Evolutionary conservation across 331 rosid genomes (phyloP).

Genomic region (Phaseolus coccineus): DNA sequence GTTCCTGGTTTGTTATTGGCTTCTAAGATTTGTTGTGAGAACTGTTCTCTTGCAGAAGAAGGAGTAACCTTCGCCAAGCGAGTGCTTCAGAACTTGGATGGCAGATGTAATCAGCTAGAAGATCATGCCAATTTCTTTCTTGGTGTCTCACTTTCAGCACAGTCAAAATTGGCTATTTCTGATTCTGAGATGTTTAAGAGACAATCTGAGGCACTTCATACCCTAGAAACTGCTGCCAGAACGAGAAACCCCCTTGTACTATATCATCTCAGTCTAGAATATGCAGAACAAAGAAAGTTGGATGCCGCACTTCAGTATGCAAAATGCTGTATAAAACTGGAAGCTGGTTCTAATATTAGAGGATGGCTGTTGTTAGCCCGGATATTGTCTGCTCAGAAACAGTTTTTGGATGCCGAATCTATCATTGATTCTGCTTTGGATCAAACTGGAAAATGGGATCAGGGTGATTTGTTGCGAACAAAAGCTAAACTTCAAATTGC

Average conservation of each 20-base stretch:
- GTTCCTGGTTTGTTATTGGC: slow-evolving; percentile 80
- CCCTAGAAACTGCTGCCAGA: slow-evolving; percentile 69
- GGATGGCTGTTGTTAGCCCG: slow-evolving; percentile 84
- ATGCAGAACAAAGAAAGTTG: slow-evolving; percentile 85
- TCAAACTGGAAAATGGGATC: slow-evolving; percentile 95
- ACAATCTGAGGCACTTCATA: slow-evolving; percentile 72
- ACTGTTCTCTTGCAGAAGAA: slow-evolving; percentile 60
- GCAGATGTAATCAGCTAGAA: slow-evolving; percentile 65
- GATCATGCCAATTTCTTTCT: slow-evolving; percentile 61
- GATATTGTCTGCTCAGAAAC: slow-evolving; percentile 77
- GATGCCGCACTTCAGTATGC: slow-evolving; percentile 71
- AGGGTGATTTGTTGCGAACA: slow-evolving; percentile 77
- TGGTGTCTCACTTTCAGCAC: slow-evolving; percentile 78
- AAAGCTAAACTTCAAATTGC: slow-evolving; percentile 91
- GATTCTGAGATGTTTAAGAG: slow-evolving; percentile 71
- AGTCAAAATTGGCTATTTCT: slow-evolving; percentile 61
- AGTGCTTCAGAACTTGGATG: slow-evolving; percentile 60
- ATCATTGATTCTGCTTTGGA: slow-evolving; percentile 85
- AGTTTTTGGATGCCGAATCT: slow-evolving; percentile 72
- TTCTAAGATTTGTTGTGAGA: slow-evolving; percentile 81
- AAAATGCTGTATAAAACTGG: slow-evolving; percentile 67
- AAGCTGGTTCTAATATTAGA: slow-evolving; percentile 71
- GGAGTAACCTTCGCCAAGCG: slow-evolving; percentile 62
- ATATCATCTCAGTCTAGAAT: slow-evolving; percentile 79
- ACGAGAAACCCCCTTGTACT: slow-evolving; percentile 64